phyloP scores from a whole-genome alignment of 1,284 basidiomycete genomes.

The Schizophyllum commune region DNA sequence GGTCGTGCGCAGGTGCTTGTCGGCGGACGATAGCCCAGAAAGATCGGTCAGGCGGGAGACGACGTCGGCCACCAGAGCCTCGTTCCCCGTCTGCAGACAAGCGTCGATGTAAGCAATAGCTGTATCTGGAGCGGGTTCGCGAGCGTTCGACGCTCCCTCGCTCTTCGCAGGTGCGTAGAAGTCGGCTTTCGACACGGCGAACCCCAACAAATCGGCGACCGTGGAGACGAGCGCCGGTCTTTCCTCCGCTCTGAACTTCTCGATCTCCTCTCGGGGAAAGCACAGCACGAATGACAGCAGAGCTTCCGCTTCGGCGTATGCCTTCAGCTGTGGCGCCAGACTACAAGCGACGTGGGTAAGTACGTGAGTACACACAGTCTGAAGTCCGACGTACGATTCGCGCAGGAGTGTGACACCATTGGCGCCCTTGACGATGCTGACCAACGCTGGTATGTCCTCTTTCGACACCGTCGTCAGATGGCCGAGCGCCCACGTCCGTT shows the following conservation, averaged over 20 bases:
- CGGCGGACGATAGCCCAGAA: not conserved
- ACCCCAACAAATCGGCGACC: not conserved
- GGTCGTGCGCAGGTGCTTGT: not conserved
- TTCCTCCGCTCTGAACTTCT: not conserved
- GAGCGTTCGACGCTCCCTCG: too few relatives aligned
- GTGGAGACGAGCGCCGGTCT: not conserved
- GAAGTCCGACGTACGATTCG: not conserved
- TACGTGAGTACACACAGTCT: not conserved
- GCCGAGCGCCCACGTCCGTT: constrained; percentile 1
- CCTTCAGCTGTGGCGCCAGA: constrained; percentile 1
- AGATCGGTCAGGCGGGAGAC: not conserved
- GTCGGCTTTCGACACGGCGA: not conserved
- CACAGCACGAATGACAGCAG: not conserved
- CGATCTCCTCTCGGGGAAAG: not conserved
- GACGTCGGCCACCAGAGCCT: not conserved
- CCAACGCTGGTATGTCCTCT: constrained; percentile 1
- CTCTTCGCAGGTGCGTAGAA: not conserved
- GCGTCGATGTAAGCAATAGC: constrained; percentile 3
- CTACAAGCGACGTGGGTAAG: not conserved
- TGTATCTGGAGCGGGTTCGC: not conserved
- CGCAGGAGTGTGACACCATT: constrained; percentile 1
- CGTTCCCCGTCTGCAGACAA: constrained; percentile 1
- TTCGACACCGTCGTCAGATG: not conserved
- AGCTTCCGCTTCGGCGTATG: not conserved
- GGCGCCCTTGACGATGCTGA: not conserved